These are phyloP conservation scores for Ophiocordyceps camponoti-rufipedis DNA, from an alignment of 2,329 filamentous ascomycete species.

Conservation along the genomic window DNA sequence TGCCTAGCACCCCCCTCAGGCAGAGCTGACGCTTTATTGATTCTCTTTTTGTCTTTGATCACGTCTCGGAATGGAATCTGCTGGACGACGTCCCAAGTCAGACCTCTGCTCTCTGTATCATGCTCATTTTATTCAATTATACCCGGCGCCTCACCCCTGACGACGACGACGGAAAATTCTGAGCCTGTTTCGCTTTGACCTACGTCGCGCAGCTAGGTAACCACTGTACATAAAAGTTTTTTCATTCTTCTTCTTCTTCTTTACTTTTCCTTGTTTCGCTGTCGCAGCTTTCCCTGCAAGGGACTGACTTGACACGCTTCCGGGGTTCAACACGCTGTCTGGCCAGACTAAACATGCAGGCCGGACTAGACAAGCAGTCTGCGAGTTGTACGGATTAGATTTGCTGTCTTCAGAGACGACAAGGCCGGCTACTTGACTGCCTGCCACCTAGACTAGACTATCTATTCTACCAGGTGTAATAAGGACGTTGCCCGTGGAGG, in stretches of 20 bases:
- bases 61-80: neutral
- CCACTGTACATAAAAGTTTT: slow-evolving; percentile 15
- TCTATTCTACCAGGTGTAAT: slow-evolving; percentile 60
- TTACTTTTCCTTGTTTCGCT: neutral
- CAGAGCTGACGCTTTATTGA: neutral
- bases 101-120: neutral
- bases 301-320: no score
- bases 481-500: slow-evolving; percentile 68
- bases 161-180: neutral
- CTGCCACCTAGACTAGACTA: neutral
- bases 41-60: neutral
- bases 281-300: no score
- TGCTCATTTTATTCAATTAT: neutral
- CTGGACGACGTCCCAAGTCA: neutral
- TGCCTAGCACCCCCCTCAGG: neutral
- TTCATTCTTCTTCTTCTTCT: neutral
- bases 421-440: no score
- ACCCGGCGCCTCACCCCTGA: neutral
- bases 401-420: no score
- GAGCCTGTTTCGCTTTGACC: slow-evolving; percentile 2
- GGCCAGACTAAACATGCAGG: no score
- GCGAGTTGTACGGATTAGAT: no score
- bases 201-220: slow-evolving; percentile 8
- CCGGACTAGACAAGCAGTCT: no score
- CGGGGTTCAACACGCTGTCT: no score